Conservation (phyloP, 371 early-diverging fungal genomes). For the Rhizomucor miehei region DNA sequence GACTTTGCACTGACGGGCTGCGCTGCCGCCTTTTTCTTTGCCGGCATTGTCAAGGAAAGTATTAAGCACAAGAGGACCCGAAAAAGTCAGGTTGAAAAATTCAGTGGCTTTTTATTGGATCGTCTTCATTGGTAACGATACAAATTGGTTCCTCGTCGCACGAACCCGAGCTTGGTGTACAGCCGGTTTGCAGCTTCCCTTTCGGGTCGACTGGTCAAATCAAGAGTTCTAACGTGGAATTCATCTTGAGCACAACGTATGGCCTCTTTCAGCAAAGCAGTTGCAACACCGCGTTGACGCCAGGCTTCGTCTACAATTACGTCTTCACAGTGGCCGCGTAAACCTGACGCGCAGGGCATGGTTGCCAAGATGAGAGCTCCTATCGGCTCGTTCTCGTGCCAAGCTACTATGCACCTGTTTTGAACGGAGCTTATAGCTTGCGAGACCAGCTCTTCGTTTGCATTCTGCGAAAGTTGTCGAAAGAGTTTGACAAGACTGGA, state of each 20-base stretch:
- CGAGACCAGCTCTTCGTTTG: slow-evolving; percentile 7
- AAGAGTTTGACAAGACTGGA: slow-evolving; percentile 8
- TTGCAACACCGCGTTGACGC: slow-evolving; percentile 36
- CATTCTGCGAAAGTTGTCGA: slow-evolving; percentile 21
- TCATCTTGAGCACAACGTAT: slow-evolving; percentile 20
- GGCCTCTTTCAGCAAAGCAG: slow-evolving; percentile 20
- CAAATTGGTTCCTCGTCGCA: slow-evolving; percentile 40
- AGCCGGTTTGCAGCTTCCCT: slow-evolving; percentile 42
- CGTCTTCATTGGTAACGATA: too few species aligned
- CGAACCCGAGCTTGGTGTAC: slow-evolving; percentile 45
- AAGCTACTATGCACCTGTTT: slow-evolving; percentile 22
- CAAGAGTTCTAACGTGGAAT: slow-evolving; percentile 32
- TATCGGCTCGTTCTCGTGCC: slow-evolving; percentile 2
- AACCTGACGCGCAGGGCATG: slow-evolving; percentile 35
- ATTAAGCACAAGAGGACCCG: too few species aligned
- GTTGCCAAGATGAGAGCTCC: slow-evolving; percentile 30
- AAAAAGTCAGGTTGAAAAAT: too few species aligned
- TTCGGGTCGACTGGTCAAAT: slow-evolving; percentile 46
- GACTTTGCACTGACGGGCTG: too few species aligned
- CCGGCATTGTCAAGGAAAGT: too few species aligned
- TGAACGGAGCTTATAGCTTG: slow-evolving; percentile 21
- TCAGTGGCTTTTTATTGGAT: too few species aligned
- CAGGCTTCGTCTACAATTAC: slow-evolving; percentile 30
- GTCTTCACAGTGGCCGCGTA: slow-evolving; percentile 47
- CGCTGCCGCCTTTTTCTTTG: too few species aligned